Evolutionary conservation across 805 yeast genomes (phyloP), one percentile per base, ranked within the genome.

Genomic region (Scheffersomyces coipomensis): DNA sequence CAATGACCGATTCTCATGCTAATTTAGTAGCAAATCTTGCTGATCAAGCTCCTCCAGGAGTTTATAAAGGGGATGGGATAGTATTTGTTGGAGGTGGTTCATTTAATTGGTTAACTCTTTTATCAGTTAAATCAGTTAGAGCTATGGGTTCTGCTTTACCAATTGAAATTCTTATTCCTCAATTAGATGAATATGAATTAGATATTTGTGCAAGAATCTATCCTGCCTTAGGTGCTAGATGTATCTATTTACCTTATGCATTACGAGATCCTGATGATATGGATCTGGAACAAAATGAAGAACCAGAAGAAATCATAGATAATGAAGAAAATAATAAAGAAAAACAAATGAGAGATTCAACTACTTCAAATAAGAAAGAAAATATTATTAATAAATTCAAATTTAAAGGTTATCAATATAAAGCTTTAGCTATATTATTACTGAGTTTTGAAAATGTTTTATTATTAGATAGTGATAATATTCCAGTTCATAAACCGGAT

Each of bases 51-150:
- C 73, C 73, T 1, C 38, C 47, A 6, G 57, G 58, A 9, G 48
- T 68, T n/a, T 68, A 68, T 45, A 36, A 52, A 18, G 68, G 83
- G 1, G 65, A 73, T 40, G 87, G 83, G 8, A 71, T 83, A 15
- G 91, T 78, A 19, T 80, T 71, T 51, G 89, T 86, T 21, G 95
- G 91, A 25, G 95, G 95, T 31, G 93, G 90, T 3, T 76, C 76
- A 49, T 85, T 79, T 60, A 79, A 85, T 45, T 83, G 91, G 75
- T 70, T 83, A 50, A 78, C 88, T 4, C 62, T 85, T 29, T 64
- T 85, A 18, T 78, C 87, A 8, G 74, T 88, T 39, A 76, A 76
- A 50, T 73, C 82, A 44, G 60, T 88, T 36, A 68, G 96, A 52
- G 76, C 79, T 29, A 66, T 75, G 6, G 88, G 91, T 2, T 79